Evolutionary conservation across 176 grass and related monocot genomes (phyloP), one percentile per base, ranked within the genome.

Genomic region (Alopecurus myosuroides): DNA sequence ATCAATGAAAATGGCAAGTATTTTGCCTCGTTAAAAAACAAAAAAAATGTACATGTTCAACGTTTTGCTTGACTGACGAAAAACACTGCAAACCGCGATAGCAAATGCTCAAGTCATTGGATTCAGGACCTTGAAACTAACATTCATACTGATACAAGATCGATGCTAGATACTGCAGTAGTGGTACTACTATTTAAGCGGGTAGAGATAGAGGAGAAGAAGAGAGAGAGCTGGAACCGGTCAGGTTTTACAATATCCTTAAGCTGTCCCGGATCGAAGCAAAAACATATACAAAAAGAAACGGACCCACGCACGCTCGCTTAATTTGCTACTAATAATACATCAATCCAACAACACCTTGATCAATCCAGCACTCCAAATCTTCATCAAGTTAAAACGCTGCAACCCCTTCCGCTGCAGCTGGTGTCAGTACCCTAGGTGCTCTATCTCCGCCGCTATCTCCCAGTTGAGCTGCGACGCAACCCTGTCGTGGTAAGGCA

Each of bases 391-490:
- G 74, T 88, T 84, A 44, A 51, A 81, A 80, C 71, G 22, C 14
- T 29, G 42, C 76, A 78, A 55, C 52, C 37, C 52, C 26, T 34
- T 34, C 4, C 28, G 55, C 19, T 33, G 44, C 55, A 13, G 35
- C 12, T 12, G 48, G 3, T 35, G 68, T 90, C 76, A 91, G 89
- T 25, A 88, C 40, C 33, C 81, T 70, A 92, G 65, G 84, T 80
- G 74, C 49, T 18, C 90, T 64, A 88, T 83, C 45, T 75, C 72
- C 17, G 72, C 45, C 28, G 9, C 72, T 34, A 75, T 75, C 61
- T 99, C 97, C 97, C 97, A 99, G 84, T 97, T 97, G 33, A 97
- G 88, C 85, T 89, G 89, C 17, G 94, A 92, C 9, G 92, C 97
- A 46, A 94, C 90, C 80, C 90, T 99, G 77, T 99, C 97, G 22